Percentiles rank a stretch among this genome's conserved stretches.
Evolutionary conservation across 2,329 filamentous ascomycete genomes (phyloP).

Genomic region (Aplosporella prunicola): DNA sequence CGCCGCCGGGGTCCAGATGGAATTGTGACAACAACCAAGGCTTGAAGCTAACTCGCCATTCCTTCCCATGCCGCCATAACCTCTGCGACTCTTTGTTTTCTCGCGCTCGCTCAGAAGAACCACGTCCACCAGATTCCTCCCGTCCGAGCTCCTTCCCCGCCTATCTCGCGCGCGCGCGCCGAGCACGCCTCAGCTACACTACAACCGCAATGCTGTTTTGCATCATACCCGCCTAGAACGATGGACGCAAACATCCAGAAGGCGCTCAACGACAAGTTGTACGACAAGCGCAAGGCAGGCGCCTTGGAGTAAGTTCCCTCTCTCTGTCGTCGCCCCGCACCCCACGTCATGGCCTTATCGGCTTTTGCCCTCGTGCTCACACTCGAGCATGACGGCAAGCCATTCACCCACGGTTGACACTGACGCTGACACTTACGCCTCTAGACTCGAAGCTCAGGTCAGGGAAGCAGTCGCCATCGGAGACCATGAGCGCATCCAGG

Average conservation of each 20-base stretch:
- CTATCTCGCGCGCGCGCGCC: neutral
- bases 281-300: constrained; percentile 94
- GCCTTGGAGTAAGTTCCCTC: constrained; percentile 71
- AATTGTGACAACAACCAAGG: too few relatives aligned
- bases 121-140: constrained; percentile 1
- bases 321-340: neutral
- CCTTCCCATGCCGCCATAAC: constrained; percentile 10
- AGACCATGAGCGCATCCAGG: constrained; percentile 71
- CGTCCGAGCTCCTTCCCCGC: constrained; percentile 2
- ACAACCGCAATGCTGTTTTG: constrained; percentile 6
- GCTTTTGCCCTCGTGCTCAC: neutral
- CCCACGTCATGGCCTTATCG: neutral
- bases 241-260: constrained; percentile 91
- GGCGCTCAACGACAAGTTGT: constrained; percentile 93
- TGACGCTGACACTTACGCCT: constrained; percentile 11
- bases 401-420: neutral
- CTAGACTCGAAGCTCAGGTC: constrained; percentile 80
- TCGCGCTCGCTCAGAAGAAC: constrained; percentile 5
- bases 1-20: too few relatives aligned
- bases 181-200: constrained; percentile 6
- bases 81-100: neutral
- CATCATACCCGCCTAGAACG: constrained; percentile 11
- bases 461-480: constrained; percentile 68
- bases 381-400: too few relatives aligned
- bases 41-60: too few relatives aligned